Conservation (phyloP, 169 alveolate species). For the Plasmodium cynomolgi region DNA sequence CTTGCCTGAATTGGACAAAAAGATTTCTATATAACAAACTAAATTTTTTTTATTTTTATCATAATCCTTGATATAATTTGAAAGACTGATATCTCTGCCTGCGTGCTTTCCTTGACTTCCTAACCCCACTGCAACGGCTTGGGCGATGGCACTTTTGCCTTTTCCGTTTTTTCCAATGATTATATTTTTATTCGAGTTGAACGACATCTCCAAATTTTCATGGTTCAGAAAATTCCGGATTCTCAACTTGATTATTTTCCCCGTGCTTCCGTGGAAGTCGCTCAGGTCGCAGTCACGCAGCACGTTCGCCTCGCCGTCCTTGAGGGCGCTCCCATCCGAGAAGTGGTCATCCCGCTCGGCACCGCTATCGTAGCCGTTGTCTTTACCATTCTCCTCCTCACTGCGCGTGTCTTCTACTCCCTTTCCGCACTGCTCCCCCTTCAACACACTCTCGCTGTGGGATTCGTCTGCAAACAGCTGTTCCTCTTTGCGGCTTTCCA, state of each 20-base stretch:
- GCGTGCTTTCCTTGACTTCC: conserved; percentile 85
- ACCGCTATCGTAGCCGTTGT: neutral
- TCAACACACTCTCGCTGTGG: neutral
- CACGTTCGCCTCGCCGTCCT: conserved; percentile 22
- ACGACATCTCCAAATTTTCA: conserved; percentile 80
- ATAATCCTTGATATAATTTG: conserved; percentile 84
- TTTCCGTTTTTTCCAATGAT: conserved; percentile 87
- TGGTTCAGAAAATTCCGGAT: conserved; percentile 84
- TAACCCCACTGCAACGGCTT: conserved; percentile 85
- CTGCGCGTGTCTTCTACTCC: neutral
- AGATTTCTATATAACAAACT: conserved; percentile 3
- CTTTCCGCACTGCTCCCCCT: neutral
- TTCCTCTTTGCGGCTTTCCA: neutral
- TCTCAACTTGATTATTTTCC: conserved; percentile 80
- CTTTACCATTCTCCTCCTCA: neutral
- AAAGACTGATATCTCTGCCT: conserved; percentile 80
- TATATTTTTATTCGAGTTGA: conserved; percentile 81
- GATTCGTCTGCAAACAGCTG: neutral
- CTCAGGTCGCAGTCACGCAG: conserved; percentile 22
- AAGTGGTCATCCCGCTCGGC: neutral
- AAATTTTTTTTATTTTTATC: conserved; percentile 80
- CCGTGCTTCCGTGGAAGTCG: conserved; percentile 79
- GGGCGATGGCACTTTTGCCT: conserved; percentile 88
- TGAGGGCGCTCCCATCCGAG: neutral
- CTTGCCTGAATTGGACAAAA: conserved; percentile 55